phyloP scores from a whole-genome alignment of 495 filamentous ascomycete genomes.

The Pyrenula aspistea region DNA sequence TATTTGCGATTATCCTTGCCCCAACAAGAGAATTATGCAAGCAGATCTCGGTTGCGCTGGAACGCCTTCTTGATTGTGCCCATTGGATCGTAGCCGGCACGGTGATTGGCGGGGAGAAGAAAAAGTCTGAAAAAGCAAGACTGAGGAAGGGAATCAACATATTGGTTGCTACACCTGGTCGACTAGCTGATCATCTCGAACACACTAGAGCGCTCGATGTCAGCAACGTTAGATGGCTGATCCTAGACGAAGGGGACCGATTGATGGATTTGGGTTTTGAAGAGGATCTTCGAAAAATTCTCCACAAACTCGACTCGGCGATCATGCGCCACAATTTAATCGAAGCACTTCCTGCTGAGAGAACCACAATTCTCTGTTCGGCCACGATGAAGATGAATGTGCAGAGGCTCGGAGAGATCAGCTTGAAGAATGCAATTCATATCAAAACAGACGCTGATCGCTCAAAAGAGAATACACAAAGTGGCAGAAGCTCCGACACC shows the following conservation, averaged over 20 bases:
- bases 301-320: slow-evolving; percentile 52
- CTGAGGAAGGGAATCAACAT: slow-evolving; percentile 90
- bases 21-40: slow-evolving; percentile 89
- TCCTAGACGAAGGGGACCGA: slow-evolving; percentile 90
- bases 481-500: slow-evolving; percentile 29
- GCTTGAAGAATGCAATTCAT: slow-evolving; percentile 82
- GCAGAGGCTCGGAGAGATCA: slow-evolving; percentile 82
- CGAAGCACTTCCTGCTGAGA: slow-evolving; percentile 53
- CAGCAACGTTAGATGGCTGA: slow-evolving; percentile 80
- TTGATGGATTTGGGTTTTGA: slow-evolving; percentile 97
- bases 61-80: slow-evolving; percentile 68
- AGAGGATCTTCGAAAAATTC: slow-evolving; percentile 69
- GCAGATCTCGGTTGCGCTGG: slow-evolving; percentile 77
- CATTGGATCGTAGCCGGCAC: slow-evolving; percentile 86
- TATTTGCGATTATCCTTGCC: slow-evolving; percentile 85
- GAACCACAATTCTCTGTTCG: slow-evolving; percentile 87
- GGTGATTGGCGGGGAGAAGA: slow-evolving; percentile 93
- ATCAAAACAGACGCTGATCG: slow-evolving; percentile 54
- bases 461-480: slow-evolving; percentile 23
- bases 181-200: slow-evolving; percentile 80
- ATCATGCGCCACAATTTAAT: slow-evolving; percentile 30
- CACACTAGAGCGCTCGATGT: slow-evolving; percentile 84
- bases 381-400: slow-evolving; percentile 97
- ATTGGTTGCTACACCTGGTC: slow-evolving; percentile 84
- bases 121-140: slow-evolving; percentile 90